These are phyloP conservation scores for Russula olivacea DNA, from an alignment of 768 basidiomycete species.

Conservation along the genomic window DNA sequence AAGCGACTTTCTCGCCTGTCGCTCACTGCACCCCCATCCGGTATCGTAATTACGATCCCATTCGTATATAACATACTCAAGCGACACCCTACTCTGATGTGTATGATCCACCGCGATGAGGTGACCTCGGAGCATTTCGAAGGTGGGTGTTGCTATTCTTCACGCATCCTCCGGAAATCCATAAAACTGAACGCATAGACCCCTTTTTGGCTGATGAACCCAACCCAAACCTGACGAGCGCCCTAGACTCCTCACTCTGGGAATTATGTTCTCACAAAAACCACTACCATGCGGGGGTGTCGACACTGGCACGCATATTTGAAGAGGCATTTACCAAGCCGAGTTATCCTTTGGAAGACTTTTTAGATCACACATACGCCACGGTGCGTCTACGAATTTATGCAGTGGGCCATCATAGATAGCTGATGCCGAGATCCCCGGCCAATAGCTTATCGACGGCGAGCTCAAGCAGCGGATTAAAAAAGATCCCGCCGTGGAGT, in stretches of 20 bases:
- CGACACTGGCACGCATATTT: constrained; percentile 83
- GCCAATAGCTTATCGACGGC: constrained; percentile 72
- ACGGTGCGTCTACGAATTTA: constrained; percentile 48
- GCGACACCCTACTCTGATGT: constrained; percentile 85
- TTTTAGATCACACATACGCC: constrained; percentile 87
- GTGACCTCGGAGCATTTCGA: constrained; percentile 29
- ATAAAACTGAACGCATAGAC: constrained; percentile 37
- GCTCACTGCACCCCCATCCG: constrained; percentile 81
- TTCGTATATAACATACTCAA: constrained; percentile 95
- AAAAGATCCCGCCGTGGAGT: constrained; percentile 57
- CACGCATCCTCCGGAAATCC: not conserved
- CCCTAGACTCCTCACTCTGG: constrained; percentile 88
- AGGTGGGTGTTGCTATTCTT: not conserved
- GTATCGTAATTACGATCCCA: constrained; percentile 84
- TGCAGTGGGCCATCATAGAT: constrained; percentile 10
- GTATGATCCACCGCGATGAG: constrained; percentile 74
- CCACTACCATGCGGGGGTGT: constrained; percentile 85
- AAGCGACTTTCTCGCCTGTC: constrained; percentile 86
- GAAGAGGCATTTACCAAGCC: constrained; percentile 93
- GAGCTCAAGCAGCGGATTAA: constrained; percentile 76
- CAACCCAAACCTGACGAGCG: constrained; percentile 72
- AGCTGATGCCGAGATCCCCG: constrained; percentile 3
- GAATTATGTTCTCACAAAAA: constrained; percentile 72
- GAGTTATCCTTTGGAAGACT: constrained; percentile 87
- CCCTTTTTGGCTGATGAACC: constrained; percentile 61